phyloP scores from a whole-genome alignment of 306 rosid species.

The Malus sieversii region DNA sequence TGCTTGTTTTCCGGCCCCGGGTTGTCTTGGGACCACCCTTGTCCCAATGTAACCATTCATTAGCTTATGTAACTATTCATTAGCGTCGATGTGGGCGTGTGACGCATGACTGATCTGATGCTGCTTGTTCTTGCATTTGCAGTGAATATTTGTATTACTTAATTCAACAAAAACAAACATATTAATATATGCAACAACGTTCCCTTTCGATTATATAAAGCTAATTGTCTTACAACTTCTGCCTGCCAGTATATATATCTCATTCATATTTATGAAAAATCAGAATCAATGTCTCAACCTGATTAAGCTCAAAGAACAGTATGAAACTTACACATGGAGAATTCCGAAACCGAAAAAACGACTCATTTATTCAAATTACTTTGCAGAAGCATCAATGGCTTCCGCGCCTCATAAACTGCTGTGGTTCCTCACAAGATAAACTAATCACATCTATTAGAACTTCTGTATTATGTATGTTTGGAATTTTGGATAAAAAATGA shows the following conservation, averaged over 20 bases:
- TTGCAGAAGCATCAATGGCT: slow-evolving; percentile 13
- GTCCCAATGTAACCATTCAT: too few species aligned
- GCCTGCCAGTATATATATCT: not conserved
- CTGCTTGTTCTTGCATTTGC: too few species aligned
- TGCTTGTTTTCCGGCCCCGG: too few species aligned
- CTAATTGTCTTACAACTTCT: not conserved
- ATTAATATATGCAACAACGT: not conserved
- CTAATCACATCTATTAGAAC: not conserved
- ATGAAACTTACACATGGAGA: slow-evolving; percentile 12
- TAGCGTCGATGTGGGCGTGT: too few species aligned
- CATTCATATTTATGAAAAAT: not conserved
- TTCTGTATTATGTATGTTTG: slow-evolving; percentile 14
- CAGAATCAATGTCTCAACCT: not conserved
- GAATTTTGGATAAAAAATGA: slow-evolving; percentile 21
- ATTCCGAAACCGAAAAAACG: slow-evolving; percentile 1
- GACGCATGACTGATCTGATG: too few species aligned
- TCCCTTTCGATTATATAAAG: too few species aligned
- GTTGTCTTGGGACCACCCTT: too few species aligned
- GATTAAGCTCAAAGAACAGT: slow-evolving; percentile 5
- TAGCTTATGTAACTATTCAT: too few species aligned
- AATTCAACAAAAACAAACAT: too few species aligned
- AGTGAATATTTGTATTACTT: too few species aligned
- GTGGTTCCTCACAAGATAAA: slow-evolving; percentile 17
- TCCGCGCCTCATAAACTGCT: slow-evolving; percentile 3
- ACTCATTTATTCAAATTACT: slow-evolving; percentile 12